Evolutionary conservation across 2,329 filamentous ascomycete species (phyloP).

Genomic region (Aspergillus sp.): DNA sequence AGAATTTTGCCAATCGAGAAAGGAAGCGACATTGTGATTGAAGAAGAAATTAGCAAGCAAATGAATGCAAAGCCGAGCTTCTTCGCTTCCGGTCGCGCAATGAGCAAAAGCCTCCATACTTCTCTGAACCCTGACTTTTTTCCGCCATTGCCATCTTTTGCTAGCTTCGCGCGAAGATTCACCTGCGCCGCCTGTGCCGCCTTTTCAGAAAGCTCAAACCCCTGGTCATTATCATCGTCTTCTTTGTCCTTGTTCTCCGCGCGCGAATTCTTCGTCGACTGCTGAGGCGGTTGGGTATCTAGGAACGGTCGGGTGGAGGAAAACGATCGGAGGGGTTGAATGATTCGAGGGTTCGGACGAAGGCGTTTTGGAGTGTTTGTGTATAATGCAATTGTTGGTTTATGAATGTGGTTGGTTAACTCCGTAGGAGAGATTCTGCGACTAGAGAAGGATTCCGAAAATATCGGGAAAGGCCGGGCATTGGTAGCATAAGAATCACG

Average conservation of each 20-base stretch:
- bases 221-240: constrained; percentile 61
- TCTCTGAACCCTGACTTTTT: constrained; percentile 70
- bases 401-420: constrained; percentile 19
- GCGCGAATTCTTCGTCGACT: constrained; percentile 23
- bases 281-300: constrained; percentile 30
- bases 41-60: constrained; percentile 85
- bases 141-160: constrained; percentile 70
- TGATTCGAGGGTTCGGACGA: neutral
- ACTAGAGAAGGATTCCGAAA: constrained; percentile 28
- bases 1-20: constrained; percentile 96
- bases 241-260: constrained; percentile 45
- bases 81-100: constrained; percentile 81
- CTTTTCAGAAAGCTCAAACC: constrained; percentile 77
- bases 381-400: constrained; percentile 22
- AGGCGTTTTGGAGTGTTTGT: constrained; percentile 17
- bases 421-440: constrained; percentile 17
- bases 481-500: constrained; percentile 18
- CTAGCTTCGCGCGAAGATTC: constrained; percentile 84
- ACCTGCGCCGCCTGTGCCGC: constrained; percentile 85
- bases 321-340: constrained; percentile 27
- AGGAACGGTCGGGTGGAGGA: constrained; percentile 32
- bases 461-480: constrained; percentile 31
- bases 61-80: constrained; percentile 79
- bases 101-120: constrained; percentile 84
- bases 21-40: constrained; percentile 93